Evolutionary conservation across 768 basidiomycete genomes (phyloP), one percentile per base, ranked within the genome.

Genomic region (Russula vinacea): DNA sequence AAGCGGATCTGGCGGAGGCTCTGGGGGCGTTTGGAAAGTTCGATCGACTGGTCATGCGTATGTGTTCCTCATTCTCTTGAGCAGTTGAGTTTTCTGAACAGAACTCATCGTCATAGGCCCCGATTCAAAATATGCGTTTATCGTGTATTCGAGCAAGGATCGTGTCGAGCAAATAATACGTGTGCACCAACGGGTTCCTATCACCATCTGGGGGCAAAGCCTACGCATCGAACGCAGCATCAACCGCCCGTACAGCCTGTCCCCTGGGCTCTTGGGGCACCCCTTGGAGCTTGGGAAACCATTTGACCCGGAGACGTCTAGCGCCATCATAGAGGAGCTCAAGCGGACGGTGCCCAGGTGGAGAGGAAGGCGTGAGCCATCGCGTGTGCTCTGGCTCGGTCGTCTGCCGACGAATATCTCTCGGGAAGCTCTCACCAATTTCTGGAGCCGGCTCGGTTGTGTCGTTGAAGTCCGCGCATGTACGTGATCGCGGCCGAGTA

Each of bases 391-490:
- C 24, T 65, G 64, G 64, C 24, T 65, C 40, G 64, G 64, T 2
- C 22, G 54, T 32, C 19, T 65, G 14, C 64, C 64, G 1, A 1
- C 2, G 0, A 3, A 17, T 13, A 26, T 64, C 1, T 24, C 35
- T 32, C 35, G 16, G 1, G 19, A 6, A 7, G 33, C 53, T 33
- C 62, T 67, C 32, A 16, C 24, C 19, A 49, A 52, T 11, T 67
- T 64, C n/a, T 64, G 62, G 62, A 65, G 57, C 58, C 56, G 66
- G 16, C 62, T 67, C 9, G 66, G 62, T 8, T 58, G 57, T 11
- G 57, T 67, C 19, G 66, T 65, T 19, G 66, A 60, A 33, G 62
- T 67, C 39, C 66, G 66, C 26, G 2, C 26, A 35, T 26, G 66
- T 67, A 42, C 62, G 66, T 67, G 29, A 17, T 24, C 32, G 4